Percentiles rank a stretch among this genome's conserved stretches.
These are phyloP conservation scores for Durusdinium trenchii DNA, from an alignment of 73 alveolate genomes.

Conservation along the genomic window DNA sequence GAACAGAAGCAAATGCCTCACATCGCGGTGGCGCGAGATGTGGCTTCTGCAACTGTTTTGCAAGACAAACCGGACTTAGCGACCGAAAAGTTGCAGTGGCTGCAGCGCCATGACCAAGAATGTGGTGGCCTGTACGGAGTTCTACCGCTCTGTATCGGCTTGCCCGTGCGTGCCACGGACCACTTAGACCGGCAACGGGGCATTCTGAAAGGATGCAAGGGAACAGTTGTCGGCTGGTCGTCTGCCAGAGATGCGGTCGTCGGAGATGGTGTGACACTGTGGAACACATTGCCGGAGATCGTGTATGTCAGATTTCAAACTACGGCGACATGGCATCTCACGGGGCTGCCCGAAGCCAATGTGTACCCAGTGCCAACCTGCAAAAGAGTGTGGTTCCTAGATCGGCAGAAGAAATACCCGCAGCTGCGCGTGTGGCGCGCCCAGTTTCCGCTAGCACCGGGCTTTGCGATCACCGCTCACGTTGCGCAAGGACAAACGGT, in stretches of 20 bases:
- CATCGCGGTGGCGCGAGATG: not conserved
- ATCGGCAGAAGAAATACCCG: too few relatives aligned
- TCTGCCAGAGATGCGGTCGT: not conserved
- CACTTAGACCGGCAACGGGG: slow-evolving; percentile 1
- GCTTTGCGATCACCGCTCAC: too few relatives aligned
- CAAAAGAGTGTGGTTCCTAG: too few relatives aligned
- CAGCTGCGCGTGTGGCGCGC: too few relatives aligned
- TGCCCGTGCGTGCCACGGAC: not conserved
- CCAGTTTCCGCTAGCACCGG: too few relatives aligned
- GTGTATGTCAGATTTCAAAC: too few relatives aligned
- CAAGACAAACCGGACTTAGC: not conserved
- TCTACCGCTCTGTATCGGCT: not conserved
- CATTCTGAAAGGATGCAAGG: not conserved
- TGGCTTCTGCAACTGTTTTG: not conserved
- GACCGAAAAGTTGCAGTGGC: not conserved
- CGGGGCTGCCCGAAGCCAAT: too few relatives aligned
- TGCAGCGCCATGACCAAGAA: slow-evolving; percentile 17
- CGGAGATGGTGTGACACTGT: not conserved
- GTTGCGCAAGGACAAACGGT: too few relatives aligned
- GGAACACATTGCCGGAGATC: too few relatives aligned
- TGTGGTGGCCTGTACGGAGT: not conserved
- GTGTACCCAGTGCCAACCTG: too few relatives aligned
- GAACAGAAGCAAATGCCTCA: not conserved
- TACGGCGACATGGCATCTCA: too few relatives aligned
- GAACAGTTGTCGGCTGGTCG: not conserved